Evolutionary conservation across 2,329 filamentous ascomycete genomes (phyloP), one percentile per base, ranked within the genome.

Genomic region (Teratosphaeria viscida): DNA sequence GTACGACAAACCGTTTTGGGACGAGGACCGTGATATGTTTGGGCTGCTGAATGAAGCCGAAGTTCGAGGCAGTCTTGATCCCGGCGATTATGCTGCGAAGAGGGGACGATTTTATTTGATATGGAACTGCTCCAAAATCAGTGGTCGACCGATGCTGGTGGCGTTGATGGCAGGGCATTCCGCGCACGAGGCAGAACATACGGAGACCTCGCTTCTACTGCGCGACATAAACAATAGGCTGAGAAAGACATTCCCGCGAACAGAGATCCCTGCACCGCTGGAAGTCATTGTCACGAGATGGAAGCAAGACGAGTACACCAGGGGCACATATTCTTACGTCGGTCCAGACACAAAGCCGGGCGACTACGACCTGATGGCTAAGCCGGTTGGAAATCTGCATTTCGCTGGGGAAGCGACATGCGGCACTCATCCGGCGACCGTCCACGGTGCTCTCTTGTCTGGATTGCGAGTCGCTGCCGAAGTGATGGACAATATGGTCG

Each of bases 371-470:
- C 79, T 85, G 35, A 96, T 99, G 89, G 90, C 94, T 2, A 82
- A 83, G 55, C 79, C 88, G 0, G 80, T 96, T 35, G 92, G 90
- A 35, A 95, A 95, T 64, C 78, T 99, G 8, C 90, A 92, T 74
- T 99, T 99, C 74, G 94, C 92, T 16, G 94, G 94, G 55, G 94
- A 99, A 74, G 94, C 96, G 62, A 99, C 95, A 0, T 96, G 89
- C 67, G 91, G 90, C 54, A 96, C 91, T 0, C 92, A 99, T 71
- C 94, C 95, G 12, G 94, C 95, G 35, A 99, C 94, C 2, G 94
- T 99, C 0, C 94, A 99, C 66, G 94, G 94, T 5, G 95, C 94
- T 8, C 99, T 97, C 70, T 79, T 99, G 3, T 96, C 94, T 1
- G 95, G 94, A 2, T 79, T 99, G 5, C 86, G 94, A 56, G 94